A percentile compares a stretch with the other conserved stretches of the same genome.
phyloP scores from a whole-genome alignment of 768 basidiomycete genomes.

The Macrocybe gigantea region DNA sequence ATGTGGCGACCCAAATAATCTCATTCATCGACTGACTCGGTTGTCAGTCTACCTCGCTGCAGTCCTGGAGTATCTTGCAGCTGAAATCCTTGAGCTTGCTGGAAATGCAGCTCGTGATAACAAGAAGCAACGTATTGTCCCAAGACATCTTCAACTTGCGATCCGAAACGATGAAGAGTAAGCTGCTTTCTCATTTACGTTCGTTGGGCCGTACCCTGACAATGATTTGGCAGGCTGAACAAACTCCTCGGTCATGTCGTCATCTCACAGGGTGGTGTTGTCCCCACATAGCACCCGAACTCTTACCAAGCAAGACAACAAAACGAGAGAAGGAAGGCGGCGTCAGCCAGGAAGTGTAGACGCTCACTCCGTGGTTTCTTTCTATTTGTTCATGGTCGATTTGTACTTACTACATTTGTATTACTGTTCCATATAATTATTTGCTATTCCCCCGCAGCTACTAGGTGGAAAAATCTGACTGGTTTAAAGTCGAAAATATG shows the following conservation, averaged over 20 bases:
- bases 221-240: slow-evolving; percentile 44
- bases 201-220: slow-evolving; percentile 1
- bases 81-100: slow-evolving; percentile 81
- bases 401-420: slow-evolving; percentile 1
- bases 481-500: too few relatives aligned
- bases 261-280: slow-evolving; percentile 87
- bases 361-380: background rate
- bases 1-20: slow-evolving; percentile 9
- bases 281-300: slow-evolving; percentile 33
- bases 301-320: slow-evolving; percentile 31
- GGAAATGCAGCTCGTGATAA: slow-evolving; percentile 70
- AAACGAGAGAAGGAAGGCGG: slow-evolving; percentile 20
- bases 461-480: too few relatives aligned
- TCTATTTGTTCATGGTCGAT: background rate
- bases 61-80: slow-evolving; percentile 79
- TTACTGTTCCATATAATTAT: background rate
- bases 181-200: slow-evolving; percentile 13
- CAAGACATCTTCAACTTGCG: slow-evolving; percentile 80
- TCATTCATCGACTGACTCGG: background rate
- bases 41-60: slow-evolving; percentile 70
- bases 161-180: slow-evolving; percentile 78
- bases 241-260: slow-evolving; percentile 81
- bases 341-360: slow-evolving; percentile 18
- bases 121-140: slow-evolving; percentile 85
- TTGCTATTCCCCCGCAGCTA: too few relatives aligned